Conservation (phyloP, 768 basidiomycete genomes). For the Suillus cothurnatus region DNA sequence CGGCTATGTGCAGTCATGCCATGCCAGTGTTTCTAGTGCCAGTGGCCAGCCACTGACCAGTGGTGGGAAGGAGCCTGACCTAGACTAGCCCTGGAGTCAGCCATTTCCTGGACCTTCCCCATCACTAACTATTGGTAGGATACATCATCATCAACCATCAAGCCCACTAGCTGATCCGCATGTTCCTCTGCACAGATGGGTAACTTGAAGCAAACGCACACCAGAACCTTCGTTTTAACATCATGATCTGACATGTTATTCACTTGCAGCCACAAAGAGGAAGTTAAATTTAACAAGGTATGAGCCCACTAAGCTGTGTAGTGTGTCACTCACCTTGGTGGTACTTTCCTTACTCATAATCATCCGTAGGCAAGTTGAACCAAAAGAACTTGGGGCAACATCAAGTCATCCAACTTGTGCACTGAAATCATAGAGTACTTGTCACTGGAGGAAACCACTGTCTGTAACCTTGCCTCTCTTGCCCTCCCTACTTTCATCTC, state of each 20-base stretch:
- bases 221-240: constrained; percentile 11
- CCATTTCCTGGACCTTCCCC: too few species aligned
- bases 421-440: constrained; percentile 99
- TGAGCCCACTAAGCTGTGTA: constrained; percentile 23
- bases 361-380: constrained; percentile 85
- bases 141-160: too few species aligned
- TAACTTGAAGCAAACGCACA: constrained; percentile 35
- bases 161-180: constrained; percentile 12
- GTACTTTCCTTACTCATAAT: constrained; percentile 3
- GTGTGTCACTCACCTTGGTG: constrained; percentile 19
- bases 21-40: too few species aligned
- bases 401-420: constrained; percentile 99
- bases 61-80: too few species aligned
- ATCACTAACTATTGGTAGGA: too few species aligned
- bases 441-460: constrained; percentile 94
- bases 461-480: constrained; percentile 97
- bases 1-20: too few species aligned
- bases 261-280: constrained; percentile 74
- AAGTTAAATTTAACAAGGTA: constrained; percentile 93
- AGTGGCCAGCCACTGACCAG: too few species aligned
- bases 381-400: constrained; percentile 97
- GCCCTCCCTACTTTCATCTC: constrained; percentile 91
- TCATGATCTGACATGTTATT: constrained; percentile 29
- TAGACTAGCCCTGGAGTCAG: too few species aligned
- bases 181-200: constrained; percentile 45